phyloP scores from a whole-genome alignment of 2,329 filamentous ascomycete species.

The Colletotrichum magnum region DNA sequence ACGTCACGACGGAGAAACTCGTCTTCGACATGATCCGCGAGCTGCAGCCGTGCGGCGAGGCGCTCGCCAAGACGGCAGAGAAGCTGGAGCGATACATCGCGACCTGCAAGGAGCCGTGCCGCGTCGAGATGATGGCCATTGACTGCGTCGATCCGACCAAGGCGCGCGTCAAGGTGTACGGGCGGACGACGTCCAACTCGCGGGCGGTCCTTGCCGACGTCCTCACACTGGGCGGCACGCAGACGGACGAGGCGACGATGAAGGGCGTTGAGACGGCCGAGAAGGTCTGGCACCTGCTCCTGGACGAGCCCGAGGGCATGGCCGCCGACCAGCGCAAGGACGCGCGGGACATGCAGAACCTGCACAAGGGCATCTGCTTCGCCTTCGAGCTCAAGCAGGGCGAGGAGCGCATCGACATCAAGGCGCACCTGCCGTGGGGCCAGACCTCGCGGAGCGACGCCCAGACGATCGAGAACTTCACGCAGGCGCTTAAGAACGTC shows the following conservation, averaged over 20 bases:
- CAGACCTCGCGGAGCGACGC: slow-evolving; percentile 32
- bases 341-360: slow-evolving; percentile 23
- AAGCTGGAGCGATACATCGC: slow-evolving; percentile 41
- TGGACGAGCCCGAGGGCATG: slow-evolving; percentile 43
- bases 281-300: slow-evolving; percentile 44
- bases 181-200: slow-evolving; percentile 40
- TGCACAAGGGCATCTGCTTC: slow-evolving; percentile 43
- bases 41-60: slow-evolving; percentile 33
- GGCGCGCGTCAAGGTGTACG: slow-evolving; percentile 46
- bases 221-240: slow-evolving; percentile 44
- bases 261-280: slow-evolving; percentile 42
- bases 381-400: slow-evolving; percentile 44
- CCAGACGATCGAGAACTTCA: slow-evolving; percentile 30
- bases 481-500: slow-evolving; percentile 13
- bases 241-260: slow-evolving; percentile 42
- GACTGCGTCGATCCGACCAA: slow-evolving; percentile 44
- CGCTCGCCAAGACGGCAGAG: slow-evolving; percentile 36
- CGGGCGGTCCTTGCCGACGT: slow-evolving; percentile 42
- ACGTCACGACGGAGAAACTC: slow-evolving; percentile 40
- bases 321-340: slow-evolving; percentile 37
- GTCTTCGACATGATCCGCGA: slow-evolving; percentile 43
- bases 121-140: slow-evolving; percentile 44
- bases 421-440: slow-evolving; percentile 30
- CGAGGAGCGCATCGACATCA: slow-evolving; percentile 35
- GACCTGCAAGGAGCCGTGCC: slow-evolving; percentile 35